Evolutionary conservation across 371 early-diverging fungal species (phyloP), one percentile per base, ranked within the genome.

Genomic region (Encephalitozoon hellem): DNA sequence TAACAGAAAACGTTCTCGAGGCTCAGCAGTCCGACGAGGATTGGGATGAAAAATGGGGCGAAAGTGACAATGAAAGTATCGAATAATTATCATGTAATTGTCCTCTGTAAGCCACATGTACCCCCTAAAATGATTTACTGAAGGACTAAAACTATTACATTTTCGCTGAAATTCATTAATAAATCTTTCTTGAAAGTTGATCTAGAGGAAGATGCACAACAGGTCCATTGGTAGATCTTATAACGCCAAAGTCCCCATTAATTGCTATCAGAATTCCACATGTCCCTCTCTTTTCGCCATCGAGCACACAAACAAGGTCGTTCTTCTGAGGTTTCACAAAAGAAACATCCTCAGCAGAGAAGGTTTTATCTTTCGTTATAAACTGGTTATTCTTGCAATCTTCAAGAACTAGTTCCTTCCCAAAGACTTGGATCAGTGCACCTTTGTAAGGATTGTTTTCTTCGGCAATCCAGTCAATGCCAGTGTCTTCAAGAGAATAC

Each of bases 221-320:
- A 23, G 23, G 32, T 11, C 77, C 81, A 42, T 74, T 51, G 1
- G 34, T n/a, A 34, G 89, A 81, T 77, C 89, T 87, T 53, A 94
- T 89, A 79, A 91, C 88, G 74, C 90, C 92, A 70, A 91, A 91
- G 74, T 88, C 84, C 6, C 88, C 90, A 84, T 91, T 91, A 9
- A 89, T 88, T 59, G 89, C 90, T 66, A 91, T 87, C 76, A 94
- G 82, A 0, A 87, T 87, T 9, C 93, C 94, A 34, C 88, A 72
- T 51, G 88, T 84, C n/a, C 90, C 91, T 39, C 86, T 86, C 49
- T 88, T 85, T 41, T 89, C 86, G 18, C 91, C 92, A 8, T 86
- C 80, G 23, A 92, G 82, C 12, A 93, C 88, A 74, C 90, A 87
- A 67, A 91, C 88, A 5, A 86, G 86, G 70, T 92, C 91, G 76